phyloP scores from a whole-genome alignment of 371 early-diverging fungal genomes.

The Dichotomocladium elegans region DNA sequence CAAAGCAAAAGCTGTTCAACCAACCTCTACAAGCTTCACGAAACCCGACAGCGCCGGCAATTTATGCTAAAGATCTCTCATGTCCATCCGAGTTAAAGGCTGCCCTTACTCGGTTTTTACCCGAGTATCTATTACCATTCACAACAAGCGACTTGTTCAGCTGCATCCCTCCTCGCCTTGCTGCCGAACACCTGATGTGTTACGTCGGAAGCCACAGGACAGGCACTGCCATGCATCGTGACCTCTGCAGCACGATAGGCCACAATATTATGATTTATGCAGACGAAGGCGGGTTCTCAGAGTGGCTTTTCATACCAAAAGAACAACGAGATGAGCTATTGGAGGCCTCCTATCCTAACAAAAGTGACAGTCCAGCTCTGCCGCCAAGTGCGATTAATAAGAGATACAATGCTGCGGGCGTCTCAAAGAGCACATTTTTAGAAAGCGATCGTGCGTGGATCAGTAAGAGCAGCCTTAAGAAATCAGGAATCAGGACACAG shows the following conservation, averaged over 20 bases:
- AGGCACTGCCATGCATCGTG: conserved; percentile 34
- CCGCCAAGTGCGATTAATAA: no score
- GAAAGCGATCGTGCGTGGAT: conserved; percentile 42
- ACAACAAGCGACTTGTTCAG: conserved; percentile 20
- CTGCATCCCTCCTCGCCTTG: conserved; percentile 14
- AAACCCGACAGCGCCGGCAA: no score
- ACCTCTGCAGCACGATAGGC: conserved; percentile 36
- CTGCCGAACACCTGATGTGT: conserved; percentile 36
- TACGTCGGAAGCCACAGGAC: conserved; percentile 27
- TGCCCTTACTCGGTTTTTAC: conserved; percentile 14
- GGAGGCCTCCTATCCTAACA: not conserved
- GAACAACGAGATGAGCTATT: conserved; percentile 11
- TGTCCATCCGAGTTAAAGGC: conserved; percentile 16
- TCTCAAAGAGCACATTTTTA: conserved; percentile 16
- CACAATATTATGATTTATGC: conserved; percentile 34
- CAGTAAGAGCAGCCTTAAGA: not conserved
- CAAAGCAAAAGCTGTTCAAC: not conserved
- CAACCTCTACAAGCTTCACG: no score
- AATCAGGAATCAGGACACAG: conserved; percentile 8
- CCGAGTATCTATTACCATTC: conserved; percentile 21
- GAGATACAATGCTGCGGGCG: no score
- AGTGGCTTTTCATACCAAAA: conserved; percentile 27
- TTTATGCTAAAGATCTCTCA: conserved; percentile 31
- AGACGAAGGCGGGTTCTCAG: conserved; percentile 17
- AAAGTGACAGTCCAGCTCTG: not conserved